Evolutionary conservation across 1,284 basidiomycete species (phyloP).

Genomic region (Melampsora abietis-canadensis): DNA sequence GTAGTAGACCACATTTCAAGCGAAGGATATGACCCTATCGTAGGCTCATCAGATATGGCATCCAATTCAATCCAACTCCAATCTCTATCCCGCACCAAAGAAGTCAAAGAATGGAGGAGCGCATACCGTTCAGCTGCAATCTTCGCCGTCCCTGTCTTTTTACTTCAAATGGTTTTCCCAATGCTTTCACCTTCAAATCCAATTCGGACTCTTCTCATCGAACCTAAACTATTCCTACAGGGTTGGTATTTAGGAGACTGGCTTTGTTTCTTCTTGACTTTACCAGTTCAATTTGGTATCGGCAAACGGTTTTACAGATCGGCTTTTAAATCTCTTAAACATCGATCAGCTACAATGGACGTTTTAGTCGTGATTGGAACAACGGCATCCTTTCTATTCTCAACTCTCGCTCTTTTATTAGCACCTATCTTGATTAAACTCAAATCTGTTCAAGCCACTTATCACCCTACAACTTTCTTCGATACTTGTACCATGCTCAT

Average conservation of each 20-base stretch:
- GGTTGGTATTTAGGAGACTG: conserved; percentile 80
- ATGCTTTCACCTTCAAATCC: conserved; percentile 61
- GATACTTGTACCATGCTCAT: conserved; percentile 99
- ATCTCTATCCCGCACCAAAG: conserved; percentile 84
- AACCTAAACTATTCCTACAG: conserved; percentile 56
- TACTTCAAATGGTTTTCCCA: conserved; percentile 82
- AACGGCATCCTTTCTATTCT: conserved; percentile 88
- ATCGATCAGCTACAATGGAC: conserved; percentile 81
- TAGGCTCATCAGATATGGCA: not conserved
- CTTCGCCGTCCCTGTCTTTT: conserved; percentile 89
- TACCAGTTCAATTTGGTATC: conserved; percentile 90
- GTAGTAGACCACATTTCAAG: conserved; percentile 31
- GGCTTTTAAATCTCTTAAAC: conserved; percentile 84
- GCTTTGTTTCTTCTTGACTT: conserved; percentile 74
- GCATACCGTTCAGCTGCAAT: conserved; percentile 71
- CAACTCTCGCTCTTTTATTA: conserved; percentile 67
- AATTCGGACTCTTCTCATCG: conserved; percentile 59
- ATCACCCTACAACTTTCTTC: conserved; percentile 86
- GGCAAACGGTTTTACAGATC: conserved; percentile 82
- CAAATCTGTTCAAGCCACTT: conserved; percentile 59
- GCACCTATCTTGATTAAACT: conserved; percentile 60
- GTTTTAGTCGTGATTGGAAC: conserved; percentile 95
- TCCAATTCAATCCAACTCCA: conserved; percentile 79
- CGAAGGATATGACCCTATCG: conserved; percentile 21
- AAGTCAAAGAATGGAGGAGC: conserved; percentile 82